A percentile compares a stretch with the other conserved stretches of the same genome.
phyloP scores from a whole-genome alignment of 345 rosid species.

The Erodium maritimum region DNA sequence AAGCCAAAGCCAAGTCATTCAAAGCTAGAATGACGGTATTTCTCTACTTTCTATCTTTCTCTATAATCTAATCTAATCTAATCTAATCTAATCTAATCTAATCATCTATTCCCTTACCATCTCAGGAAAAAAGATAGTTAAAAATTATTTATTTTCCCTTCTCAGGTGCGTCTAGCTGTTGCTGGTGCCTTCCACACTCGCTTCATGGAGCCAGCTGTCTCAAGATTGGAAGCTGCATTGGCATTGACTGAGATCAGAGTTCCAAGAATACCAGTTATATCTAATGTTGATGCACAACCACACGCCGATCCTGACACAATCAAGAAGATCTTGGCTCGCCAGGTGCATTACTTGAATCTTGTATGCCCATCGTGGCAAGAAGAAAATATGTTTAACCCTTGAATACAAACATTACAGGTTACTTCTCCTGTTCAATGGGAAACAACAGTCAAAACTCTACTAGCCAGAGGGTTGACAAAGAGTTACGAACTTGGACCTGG shows the following conservation, averaged over 20 bases:
- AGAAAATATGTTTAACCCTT: constrained; percentile 1
- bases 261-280: constrained; percentile 93
- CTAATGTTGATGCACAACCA: constrained; percentile 89
- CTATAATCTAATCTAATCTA: too few species aligned
- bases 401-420: constrained; percentile 35
- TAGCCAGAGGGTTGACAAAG: constrained; percentile 55
- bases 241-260: constrained; percentile 54
- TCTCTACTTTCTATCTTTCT: background rate
- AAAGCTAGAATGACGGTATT: constrained; percentile 92
- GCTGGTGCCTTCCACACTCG: constrained; percentile 95
- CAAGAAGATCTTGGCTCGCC: constrained; percentile 79
- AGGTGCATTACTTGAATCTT: constrained; percentile 27
- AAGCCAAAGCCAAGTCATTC: constrained; percentile 89
- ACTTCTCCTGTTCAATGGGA: constrained; percentile 99
- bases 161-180: constrained; percentile 88
- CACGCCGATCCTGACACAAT: constrained; percentile 83
- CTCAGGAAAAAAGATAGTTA: constrained; percentile 1
- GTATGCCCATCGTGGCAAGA: background rate
- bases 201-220: constrained; percentile 96
- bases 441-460: constrained; percentile 72
- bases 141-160: constrained; percentile 4
- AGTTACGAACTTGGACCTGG: constrained; percentile 96
- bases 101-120: too few species aligned
- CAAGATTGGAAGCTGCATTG: constrained; percentile 85
- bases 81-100: too few species aligned